These are phyloP conservation scores for Zygoascus hellenicus DNA, from an alignment of 1,139 yeast species.

Conservation along the genomic window DNA sequence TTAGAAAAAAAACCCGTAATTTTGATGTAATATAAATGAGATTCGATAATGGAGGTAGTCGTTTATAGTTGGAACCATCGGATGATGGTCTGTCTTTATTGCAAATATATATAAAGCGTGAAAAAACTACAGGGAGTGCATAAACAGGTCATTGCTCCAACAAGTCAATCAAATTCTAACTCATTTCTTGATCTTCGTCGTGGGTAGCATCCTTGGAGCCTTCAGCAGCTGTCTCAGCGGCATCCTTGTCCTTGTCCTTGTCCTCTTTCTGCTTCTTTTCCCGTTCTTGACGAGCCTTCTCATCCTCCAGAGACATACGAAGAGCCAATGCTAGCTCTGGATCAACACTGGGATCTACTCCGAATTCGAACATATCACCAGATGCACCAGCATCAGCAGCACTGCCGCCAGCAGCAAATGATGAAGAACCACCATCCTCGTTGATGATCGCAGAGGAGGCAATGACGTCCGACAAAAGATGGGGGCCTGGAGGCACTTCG, in stretches of 20 bases:
- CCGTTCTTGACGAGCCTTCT: slow-evolving; percentile 67
- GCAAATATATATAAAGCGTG: too few species aligned
- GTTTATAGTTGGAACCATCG: too few species aligned
- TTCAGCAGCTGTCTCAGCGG: slow-evolving; percentile 5
- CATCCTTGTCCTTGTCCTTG: slow-evolving; percentile 5
- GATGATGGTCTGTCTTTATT: too few species aligned
- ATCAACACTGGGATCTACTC: slow-evolving; percentile 87
- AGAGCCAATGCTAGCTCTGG: slow-evolving; percentile 96
- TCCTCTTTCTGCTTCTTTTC: slow-evolving; percentile 24
- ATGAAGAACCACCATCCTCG: slow-evolving; percentile 45
- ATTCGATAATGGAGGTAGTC: too few species aligned
- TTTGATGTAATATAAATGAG: too few species aligned
- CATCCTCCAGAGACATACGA: slow-evolving; percentile 78
- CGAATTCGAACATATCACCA: slow-evolving; percentile 50
- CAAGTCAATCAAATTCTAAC: neutral
- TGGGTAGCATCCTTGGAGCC: slow-evolving; percentile 8
- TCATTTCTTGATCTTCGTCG: slow-evolving; percentile 13
- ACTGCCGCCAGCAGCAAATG: slow-evolving; percentile 39
- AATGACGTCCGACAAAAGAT: slow-evolving; percentile 67
- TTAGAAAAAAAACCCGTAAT: too few species aligned
- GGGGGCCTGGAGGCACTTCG: slow-evolving; percentile 85
- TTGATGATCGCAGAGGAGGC: slow-evolving; percentile 63
- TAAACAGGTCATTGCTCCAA: too few species aligned
- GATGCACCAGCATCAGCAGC: slow-evolving; percentile 36
- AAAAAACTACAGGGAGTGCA: too few species aligned